phyloP scores from a whole-genome alignment of 495 filamentous ascomycete species.

The Neurospora discreta region DNA sequence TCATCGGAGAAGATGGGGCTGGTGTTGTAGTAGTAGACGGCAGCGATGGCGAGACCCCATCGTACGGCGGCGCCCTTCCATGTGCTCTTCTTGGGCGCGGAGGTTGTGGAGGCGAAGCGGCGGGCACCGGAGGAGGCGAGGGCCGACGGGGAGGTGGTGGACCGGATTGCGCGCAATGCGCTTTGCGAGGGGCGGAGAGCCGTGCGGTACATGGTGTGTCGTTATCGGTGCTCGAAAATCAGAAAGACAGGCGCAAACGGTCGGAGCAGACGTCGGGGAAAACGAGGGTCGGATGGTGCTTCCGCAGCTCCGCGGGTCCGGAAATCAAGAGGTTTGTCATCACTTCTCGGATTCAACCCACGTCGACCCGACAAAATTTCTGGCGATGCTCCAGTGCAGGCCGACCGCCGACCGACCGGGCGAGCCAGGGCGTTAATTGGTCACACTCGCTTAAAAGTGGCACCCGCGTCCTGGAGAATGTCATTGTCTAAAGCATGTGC shows the following conservation, averaged over 20 bases:
- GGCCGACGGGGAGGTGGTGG: slow-evolving; percentile 4
- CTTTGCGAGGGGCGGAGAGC: slow-evolving; percentile 46
- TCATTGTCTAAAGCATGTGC: neutral
- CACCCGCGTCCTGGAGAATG: neutral
- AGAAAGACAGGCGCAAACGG: neutral
- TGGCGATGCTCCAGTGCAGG: slow-evolving; percentile 6
- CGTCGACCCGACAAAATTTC: slow-evolving; percentile 15
- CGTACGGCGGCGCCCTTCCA: slow-evolving; percentile 71
- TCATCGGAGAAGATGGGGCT: slow-evolving; percentile 78
- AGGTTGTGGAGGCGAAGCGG: slow-evolving; percentile 62
- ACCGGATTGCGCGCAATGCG: slow-evolving; percentile 30
- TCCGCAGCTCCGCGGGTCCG: slow-evolving; percentile 4
- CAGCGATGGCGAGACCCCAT: slow-evolving; percentile 63
- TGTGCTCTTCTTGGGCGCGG: slow-evolving; percentile 58
- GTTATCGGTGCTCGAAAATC: neutral
- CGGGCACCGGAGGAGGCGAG: slow-evolving; percentile 23
- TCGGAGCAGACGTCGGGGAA: neutral
- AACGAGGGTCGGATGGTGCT: slow-evolving; percentile 9
- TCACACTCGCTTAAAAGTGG: neutral
- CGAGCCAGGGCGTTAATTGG: neutral
- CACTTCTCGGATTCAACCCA: slow-evolving; percentile 3
- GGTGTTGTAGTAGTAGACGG: slow-evolving; percentile 91
- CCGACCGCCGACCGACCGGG: neutral
- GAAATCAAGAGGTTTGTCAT: slow-evolving; percentile 15
- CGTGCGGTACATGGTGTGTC: slow-evolving; percentile 48